Evolutionary conservation across 495 filamentous ascomycete genomes (phyloP), one percentile per base, ranked within the genome.

Genomic region (Talaromyces adpressus): DNA sequence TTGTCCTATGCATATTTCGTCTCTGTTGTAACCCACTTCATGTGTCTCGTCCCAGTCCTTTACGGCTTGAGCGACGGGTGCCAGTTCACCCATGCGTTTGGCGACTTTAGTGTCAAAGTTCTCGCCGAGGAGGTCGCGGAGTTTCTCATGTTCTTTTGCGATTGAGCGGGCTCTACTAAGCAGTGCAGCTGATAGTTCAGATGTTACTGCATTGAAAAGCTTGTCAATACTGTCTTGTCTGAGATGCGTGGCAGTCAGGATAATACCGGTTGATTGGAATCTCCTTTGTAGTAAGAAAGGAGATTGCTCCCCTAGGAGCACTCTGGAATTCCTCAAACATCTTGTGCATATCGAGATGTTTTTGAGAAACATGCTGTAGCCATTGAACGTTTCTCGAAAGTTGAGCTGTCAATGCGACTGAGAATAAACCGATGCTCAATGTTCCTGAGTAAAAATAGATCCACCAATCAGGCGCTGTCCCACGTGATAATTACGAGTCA

Each of bases 61-160:
- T 64, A 97, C 70, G 1, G 90, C 87, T 25, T 76, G 72, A 34
- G 85, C 82, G 8, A 96, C 83, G n/a, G 79, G 74, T 30, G 84
- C 81, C 47, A 95, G 74, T 71, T 96, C 90, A 52, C 93, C 92
- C 2, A 87, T 77, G 64, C 89, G 85, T 75, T 90, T 94, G 4
- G 92, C 91, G 4, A 82, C 78, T 64, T 84, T 85, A 0, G 82
- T 70, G 70, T 96, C 89, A 70, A 92, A 98, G 59, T 83, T 77
- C 41, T 81, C 72, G 51, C 76, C 71, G 30, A 89, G 70, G 68
- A 82, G 79, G 27, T 84, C 71, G 1, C 83, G 81, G 20, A 90
- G 78, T 5, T 76, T 75, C n/a, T 85, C 75, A 74, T 95, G 89
- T 67, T 95, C 89, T 32, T 73, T 69, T 30, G 85, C 82, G 36